Evolutionary conservation across 306 rosid species (phyloP), one percentile per base, ranked within the genome.

Genomic region (Sindora glabra): DNA sequence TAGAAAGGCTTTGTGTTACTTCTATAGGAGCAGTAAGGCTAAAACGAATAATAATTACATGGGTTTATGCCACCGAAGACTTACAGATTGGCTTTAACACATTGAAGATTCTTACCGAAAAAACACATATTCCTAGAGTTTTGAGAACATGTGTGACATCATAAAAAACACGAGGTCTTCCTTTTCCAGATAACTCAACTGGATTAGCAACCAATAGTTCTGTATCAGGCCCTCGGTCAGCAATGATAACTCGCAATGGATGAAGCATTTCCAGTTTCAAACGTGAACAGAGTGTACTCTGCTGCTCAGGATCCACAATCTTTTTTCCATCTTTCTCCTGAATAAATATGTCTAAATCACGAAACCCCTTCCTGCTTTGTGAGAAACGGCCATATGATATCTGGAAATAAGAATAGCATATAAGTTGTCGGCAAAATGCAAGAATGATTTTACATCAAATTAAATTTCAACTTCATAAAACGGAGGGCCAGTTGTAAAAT

Each of bases 201-300:
- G 96, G 96, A 70, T 89, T 85, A 3, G 85, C 96, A 32, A 83
- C 85, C 75, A 85, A 66, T 41, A 89, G 63, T 56, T 80, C 96
- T 14, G 83, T 67, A 49, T 89, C 96, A 22, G 96, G 96, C 26
- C 94, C 94, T 76, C 94, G 74, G 63, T 72, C 63, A 42, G 81
- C 75, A 73, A 83, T 76, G 52, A 74, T 70, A 10, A 85, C 94
- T 29, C 86, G 86, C 79, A 89, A 62, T 0, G 90, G 90, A 57
- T 83, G 96, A 67, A 85, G 84, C 86, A 78, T 85, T 77, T 89
- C 96, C 59, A 72, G 65, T 79, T 89, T 89, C 64, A 85, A 76
- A 69, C 65, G 81, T 14, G 80, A 69, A 73, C 78, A 78, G 2
- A 89, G 38, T 11, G 73, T 67, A 24, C 30, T 58, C 69, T 83